Conservation (phyloP, 2,329 filamentous ascomycete species). For the Colletotrichum graminicola region DNA sequence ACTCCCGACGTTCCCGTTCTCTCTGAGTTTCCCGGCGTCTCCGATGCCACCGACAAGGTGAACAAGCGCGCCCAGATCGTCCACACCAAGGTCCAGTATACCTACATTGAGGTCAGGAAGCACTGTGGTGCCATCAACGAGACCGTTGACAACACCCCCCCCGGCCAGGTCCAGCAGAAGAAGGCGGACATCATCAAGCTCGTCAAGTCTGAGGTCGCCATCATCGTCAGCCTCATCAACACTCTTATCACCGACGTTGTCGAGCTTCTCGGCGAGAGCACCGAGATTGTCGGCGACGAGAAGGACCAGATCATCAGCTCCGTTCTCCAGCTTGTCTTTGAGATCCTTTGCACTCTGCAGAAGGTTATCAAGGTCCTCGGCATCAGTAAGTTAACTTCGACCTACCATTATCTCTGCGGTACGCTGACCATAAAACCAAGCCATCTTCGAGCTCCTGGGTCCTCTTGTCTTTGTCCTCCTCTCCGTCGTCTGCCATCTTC, state of each 20-base stretch:
- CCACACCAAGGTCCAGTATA: slow-evolving; percentile 32
- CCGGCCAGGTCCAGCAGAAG: slow-evolving; percentile 10
- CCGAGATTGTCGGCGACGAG: slow-evolving; percentile 35
- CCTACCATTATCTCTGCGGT: rapidly evolving
- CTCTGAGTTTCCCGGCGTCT: neutral
- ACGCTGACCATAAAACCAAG: neutral
- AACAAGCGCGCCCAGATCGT: slow-evolving; percentile 26
- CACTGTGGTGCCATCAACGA: slow-evolving; percentile 36
- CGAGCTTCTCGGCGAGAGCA: slow-evolving; percentile 19
- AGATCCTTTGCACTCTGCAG: slow-evolving; percentile 29
- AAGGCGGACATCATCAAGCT: slow-evolving; percentile 26
- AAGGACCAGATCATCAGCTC: slow-evolving; percentile 31
- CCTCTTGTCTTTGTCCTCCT: slow-evolving; percentile 35
- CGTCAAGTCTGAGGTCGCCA: slow-evolving; percentile 36
- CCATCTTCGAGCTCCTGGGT: slow-evolving; percentile 39
- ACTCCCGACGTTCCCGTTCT: neutral
- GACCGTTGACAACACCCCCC: slow-evolving; percentile 27
- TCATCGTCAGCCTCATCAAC: slow-evolving; percentile 30
- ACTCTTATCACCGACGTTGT: slow-evolving; percentile 17
- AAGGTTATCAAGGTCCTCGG: slow-evolving; percentile 29
- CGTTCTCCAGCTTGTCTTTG: slow-evolving; percentile 35
- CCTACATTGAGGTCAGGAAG: slow-evolving; percentile 33
- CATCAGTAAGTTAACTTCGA: neutral
- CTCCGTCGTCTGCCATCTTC: slow-evolving; percentile 28
- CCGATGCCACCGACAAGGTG: slow-evolving; percentile 15